Evolutionary conservation across 2,329 filamentous ascomycete species (phyloP).

Genomic region (Anisogramma anomala): DNA sequence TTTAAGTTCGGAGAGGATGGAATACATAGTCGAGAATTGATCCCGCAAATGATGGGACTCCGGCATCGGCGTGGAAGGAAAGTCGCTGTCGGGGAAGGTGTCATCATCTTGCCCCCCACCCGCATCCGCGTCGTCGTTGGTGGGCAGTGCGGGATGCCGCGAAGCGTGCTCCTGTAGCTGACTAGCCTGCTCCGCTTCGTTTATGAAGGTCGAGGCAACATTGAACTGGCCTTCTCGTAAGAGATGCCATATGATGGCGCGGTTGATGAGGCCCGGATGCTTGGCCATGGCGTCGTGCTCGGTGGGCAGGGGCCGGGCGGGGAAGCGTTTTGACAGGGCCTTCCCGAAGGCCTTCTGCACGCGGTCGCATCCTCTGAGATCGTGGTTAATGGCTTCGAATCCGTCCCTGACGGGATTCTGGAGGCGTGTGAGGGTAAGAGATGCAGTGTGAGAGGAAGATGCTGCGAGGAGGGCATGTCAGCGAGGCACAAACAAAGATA

Average conservation of each 20-base stretch:
- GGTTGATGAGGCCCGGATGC: constrained; percentile 69
- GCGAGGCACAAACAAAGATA: background rate
- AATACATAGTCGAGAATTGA: constrained; percentile 83
- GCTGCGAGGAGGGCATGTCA: constrained; percentile 18
- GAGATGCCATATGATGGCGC: constrained; percentile 92
- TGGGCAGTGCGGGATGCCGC: background rate
- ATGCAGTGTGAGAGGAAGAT: constrained; percentile 56
- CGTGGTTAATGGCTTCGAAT: constrained; percentile 68
- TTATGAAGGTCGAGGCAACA: constrained; percentile 75
- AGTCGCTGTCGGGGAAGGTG: constrained; percentile 2
- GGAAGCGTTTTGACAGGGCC: constrained; percentile 58
- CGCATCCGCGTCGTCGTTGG: constrained; percentile 11
- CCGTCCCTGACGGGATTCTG: constrained; percentile 75
- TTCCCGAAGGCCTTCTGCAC: constrained; percentile 77
- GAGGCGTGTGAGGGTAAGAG: constrained; percentile 67
- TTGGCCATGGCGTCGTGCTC: constrained; percentile 71
- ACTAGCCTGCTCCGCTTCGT: constrained; percentile 44
- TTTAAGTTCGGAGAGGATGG: constrained; percentile 69
- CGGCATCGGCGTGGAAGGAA: constrained; percentile 45
- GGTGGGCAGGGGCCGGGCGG: constrained; percentile 53
- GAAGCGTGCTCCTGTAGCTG: constrained; percentile 7
- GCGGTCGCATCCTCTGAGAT: constrained; percentile 72
- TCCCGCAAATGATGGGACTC: constrained; percentile 60
- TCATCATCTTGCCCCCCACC: constrained; percentile 9
- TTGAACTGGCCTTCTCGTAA: constrained; percentile 87